Evolutionary conservation across 352 stramenopile genomes (phyloP).

Genomic region (Phytophthora rubi): DNA sequence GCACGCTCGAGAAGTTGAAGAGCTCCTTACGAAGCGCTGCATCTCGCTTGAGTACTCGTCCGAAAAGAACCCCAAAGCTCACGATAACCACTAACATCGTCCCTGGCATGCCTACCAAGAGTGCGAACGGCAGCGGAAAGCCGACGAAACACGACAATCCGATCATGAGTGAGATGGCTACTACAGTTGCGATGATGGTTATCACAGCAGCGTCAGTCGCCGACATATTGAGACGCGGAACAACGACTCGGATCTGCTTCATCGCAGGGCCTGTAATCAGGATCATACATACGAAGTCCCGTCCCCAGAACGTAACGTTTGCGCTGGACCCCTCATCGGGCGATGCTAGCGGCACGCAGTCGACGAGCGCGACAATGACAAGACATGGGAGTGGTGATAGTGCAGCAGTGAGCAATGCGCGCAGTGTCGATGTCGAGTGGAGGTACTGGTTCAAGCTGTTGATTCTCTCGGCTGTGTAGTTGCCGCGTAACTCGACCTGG

Average conservation of each 20-base stretch:
- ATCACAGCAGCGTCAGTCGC: neutral
- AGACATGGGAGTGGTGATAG: neutral
- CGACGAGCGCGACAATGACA: neutral
- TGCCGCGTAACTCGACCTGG: neutral
- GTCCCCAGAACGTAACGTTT: neutral
- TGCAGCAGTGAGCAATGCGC: too few species aligned
- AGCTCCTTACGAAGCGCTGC: neutral
- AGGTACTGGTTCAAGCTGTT: neutral
- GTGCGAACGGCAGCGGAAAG: neutral
- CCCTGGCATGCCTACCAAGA: neutral
- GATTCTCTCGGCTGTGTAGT: neutral
- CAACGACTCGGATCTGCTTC: neutral
- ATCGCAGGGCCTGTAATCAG: neutral
- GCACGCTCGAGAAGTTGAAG: neutral
- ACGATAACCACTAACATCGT: neutral
- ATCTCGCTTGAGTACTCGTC: neutral
- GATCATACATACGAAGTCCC: neutral
- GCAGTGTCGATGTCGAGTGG: neutral
- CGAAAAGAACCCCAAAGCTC: neutral
- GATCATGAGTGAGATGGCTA: neutral
- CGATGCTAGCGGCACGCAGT: neutral
- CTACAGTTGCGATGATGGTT: neutral
- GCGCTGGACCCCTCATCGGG: neutral
- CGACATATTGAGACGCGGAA: neutral
- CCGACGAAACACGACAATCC: neutral